Evolutionary conservation across 345 rosid genomes (phyloP).

Genomic region (Gossypium herbaceum): DNA sequence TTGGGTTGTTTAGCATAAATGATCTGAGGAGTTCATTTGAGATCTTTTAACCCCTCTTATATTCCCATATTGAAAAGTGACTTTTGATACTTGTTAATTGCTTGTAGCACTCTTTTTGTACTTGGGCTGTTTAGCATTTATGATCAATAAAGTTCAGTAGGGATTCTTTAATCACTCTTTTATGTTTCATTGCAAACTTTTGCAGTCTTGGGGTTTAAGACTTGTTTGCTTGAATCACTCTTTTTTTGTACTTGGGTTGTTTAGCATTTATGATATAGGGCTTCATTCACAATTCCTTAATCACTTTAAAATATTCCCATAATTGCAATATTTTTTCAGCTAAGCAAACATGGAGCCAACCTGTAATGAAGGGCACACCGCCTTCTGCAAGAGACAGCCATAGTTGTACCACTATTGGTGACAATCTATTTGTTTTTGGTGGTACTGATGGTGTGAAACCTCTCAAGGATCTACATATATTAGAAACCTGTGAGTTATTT

Average conservation of each 20-base stretch:
- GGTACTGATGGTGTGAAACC: conserved; percentile 89
- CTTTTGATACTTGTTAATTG: too few relatives aligned
- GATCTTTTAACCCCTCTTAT: not conserved
- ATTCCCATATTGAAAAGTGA: conserved; percentile 1
- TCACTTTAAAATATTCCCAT: conserved; percentile 7
- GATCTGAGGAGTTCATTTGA: not conserved
- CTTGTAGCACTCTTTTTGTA: too few relatives aligned
- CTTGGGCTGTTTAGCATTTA: too few relatives aligned
- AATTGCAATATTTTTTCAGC: conserved; percentile 41
- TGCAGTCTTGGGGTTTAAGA: too few relatives aligned
- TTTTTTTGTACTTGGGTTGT: too few relatives aligned
- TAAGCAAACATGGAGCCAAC: conserved; percentile 81
- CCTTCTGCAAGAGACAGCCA: conserved; percentile 96
- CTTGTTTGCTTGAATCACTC: too few relatives aligned
- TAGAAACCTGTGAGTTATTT: conserved; percentile 70
- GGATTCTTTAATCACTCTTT: too few relatives aligned
- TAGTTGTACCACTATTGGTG: conserved; percentile 74
- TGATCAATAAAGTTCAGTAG: too few relatives aligned
- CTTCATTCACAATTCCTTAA: too few relatives aligned
- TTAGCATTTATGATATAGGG: too few relatives aligned
- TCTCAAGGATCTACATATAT: conserved; percentile 75
- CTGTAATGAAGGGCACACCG: conserved; percentile 57
- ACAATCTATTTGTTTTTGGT: conserved; percentile 75
- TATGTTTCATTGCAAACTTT: too few relatives aligned
- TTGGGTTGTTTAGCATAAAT: conserved; percentile 9